phyloP scores from a whole-genome alignment of 1,284 basidiomycete species.

The Microbotryum saponariae region DNA sequence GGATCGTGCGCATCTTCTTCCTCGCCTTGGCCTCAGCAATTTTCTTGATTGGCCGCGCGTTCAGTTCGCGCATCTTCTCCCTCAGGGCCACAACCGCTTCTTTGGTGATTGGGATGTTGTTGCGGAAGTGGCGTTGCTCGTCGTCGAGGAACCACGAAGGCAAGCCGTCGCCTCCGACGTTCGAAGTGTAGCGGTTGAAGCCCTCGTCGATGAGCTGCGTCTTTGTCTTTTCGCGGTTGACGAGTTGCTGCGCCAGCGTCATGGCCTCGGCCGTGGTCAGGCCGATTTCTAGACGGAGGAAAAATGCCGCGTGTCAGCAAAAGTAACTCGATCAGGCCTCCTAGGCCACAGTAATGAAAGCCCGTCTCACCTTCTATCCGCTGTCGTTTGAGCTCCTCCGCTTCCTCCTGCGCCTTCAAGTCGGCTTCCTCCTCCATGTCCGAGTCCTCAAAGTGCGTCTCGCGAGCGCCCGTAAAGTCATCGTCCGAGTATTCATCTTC shows the following conservation, averaged over 20 bases:
- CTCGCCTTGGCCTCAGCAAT: constrained; percentile 95
- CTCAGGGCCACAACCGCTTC: constrained; percentile 82
- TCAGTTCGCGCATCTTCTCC: constrained; percentile 84
- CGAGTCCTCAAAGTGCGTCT: constrained; percentile 54
- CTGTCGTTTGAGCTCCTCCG: constrained; percentile 50
- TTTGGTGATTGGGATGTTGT: constrained; percentile 93
- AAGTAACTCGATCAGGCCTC: not conserved
- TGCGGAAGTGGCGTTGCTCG: constrained; percentile 84
- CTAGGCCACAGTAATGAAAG: not conserved
- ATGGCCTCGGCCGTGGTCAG: constrained; percentile 85
- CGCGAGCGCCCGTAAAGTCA: constrained; percentile 68
- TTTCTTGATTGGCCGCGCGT: constrained; percentile 98
- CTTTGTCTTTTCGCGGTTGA: constrained; percentile 84
- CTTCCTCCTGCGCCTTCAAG: constrained; percentile 51
- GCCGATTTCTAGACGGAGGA: constrained; percentile 58
- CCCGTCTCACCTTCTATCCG: constrained; percentile 59
- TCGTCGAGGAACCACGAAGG: constrained; percentile 98
- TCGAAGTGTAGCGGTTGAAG: constrained; percentile 69
- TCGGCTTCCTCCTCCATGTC: constrained; percentile 65
- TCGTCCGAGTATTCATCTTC: constrained; percentile 46
- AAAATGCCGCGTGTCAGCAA: constrained; percentile 6
- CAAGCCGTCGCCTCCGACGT: constrained; percentile 78
- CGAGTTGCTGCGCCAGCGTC: constrained; percentile 81
- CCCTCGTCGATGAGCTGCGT: constrained; percentile 88
- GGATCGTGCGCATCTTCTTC: constrained; percentile 85